Percentiles rank a stretch among this genome's conserved stretches.
phyloP scores from a whole-genome alignment of 345 rosid species.

The Camelina laxa region DNA sequence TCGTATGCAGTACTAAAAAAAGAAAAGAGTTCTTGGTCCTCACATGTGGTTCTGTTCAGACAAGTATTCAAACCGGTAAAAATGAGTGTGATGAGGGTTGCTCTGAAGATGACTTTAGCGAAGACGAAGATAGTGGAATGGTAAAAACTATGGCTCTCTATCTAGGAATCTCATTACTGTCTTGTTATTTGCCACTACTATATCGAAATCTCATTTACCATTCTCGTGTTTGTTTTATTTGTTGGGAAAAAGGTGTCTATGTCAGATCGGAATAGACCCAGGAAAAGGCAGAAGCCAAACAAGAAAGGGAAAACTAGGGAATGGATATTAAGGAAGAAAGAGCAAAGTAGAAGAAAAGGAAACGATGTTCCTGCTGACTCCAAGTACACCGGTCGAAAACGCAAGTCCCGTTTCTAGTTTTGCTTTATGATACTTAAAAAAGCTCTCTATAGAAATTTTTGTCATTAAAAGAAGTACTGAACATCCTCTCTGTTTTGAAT shows the following conservation, averaged over 20 bases:
- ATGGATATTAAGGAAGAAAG: constrained; percentile 87
- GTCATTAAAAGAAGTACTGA: neutral
- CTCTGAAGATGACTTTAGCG: constrained; percentile 68
- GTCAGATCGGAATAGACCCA: constrained; percentile 78
- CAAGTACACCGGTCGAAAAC: constrained; percentile 80
- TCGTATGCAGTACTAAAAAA: constrained; percentile 66
- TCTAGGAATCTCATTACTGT: neutral
- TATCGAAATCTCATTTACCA: neutral
- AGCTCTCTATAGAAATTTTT: neutral
- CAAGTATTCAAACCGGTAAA: constrained; percentile 46
- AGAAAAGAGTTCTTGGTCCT: constrained; percentile 89
- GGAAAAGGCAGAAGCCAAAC: constrained; percentile 70
- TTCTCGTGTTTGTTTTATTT: neutral
- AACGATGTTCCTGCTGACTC: constrained; percentile 74
- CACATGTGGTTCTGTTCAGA: constrained; percentile 70
- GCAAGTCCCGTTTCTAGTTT: constrained; percentile 72
- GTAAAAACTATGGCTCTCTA: constrained; percentile 43
- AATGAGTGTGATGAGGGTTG: constrained; percentile 57
- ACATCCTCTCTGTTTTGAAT: neutral
- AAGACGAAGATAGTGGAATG: constrained; percentile 64
- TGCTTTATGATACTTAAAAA: neutral
- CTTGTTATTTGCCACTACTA: too few relatives aligned
- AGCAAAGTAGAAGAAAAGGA: constrained; percentile 86
- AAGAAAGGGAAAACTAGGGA: constrained; percentile 72
- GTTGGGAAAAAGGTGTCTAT: constrained; percentile 54